Evolutionary conservation across 179 eudicot species (phyloP).

Genomic region (Heliamphora pulchella): DNA sequence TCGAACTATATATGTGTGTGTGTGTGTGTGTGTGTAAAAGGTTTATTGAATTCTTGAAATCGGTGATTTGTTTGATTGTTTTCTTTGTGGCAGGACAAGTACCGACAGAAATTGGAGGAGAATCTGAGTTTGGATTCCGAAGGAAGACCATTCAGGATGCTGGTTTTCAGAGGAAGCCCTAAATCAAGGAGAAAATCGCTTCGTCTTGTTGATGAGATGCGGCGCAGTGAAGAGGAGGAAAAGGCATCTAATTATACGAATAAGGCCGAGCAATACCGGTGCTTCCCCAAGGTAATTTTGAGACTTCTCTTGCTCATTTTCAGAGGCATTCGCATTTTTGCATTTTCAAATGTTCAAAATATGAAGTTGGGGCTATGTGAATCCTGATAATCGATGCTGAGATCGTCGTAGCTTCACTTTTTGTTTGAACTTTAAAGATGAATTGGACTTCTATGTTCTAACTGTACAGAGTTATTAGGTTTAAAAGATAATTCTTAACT

Average conservation of each 20-base stretch:
- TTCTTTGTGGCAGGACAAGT: slow-evolving; percentile 23
- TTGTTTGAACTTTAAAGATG: too few species aligned
- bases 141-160: slow-evolving; percentile 40
- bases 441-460: too few species aligned
- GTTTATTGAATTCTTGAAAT: not conserved
- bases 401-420: too few species aligned
- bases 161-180: slow-evolving; percentile 45
- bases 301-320: too few species aligned
- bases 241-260: not conserved
- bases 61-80: not conserved
- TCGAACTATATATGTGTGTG: too few species aligned
- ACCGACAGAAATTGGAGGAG: slow-evolving; percentile 23
- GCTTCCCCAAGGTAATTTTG: slow-evolving; percentile 31
- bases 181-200: slow-evolving; percentile 29
- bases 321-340: not conserved
- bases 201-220: slow-evolving; percentile 28
- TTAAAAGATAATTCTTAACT: too few species aligned
- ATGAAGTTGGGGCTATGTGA: not conserved
- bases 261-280: slow-evolving; percentile 19
- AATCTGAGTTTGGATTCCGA: slow-evolving; percentile 28
- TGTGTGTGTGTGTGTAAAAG: not conserved
- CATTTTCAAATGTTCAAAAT: not conserved
- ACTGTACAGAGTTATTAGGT: too few species aligned
- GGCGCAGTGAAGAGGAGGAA: slow-evolving; percentile 24
- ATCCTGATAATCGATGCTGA: not conserved